Evolutionary conservation across 2,329 filamentous ascomycete species (phyloP), one percentile per base, ranked within the genome.

Genomic region (Colletotrichum endophyticum): DNA sequence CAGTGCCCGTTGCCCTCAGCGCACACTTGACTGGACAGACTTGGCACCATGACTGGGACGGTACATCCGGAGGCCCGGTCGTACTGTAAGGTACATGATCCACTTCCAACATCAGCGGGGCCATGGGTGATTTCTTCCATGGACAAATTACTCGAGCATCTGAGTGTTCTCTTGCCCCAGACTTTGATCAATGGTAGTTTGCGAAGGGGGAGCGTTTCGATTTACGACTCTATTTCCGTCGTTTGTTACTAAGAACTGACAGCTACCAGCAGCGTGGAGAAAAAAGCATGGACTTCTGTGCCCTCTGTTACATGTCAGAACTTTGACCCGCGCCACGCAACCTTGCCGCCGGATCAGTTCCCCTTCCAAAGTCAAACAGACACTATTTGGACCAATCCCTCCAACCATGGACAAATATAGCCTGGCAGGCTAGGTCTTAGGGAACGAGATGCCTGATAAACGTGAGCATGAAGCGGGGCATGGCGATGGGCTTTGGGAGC

Each of bases 221-320:
- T 30, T 27, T 59, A n/a, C 44, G 44, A 53, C 44, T 53, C 44
- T 53, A 53, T 53, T 53, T 53, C 11, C 44, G 44, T 53, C 44
- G n/a, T 53, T 53, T 53, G n/a, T 53, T 53, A 22, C n/a, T 22
- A 22, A 53, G 44, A 53, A 53, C 44, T 22, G 44, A 53, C 39
- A 49, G 9, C 19, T 49, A 49, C 39, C 39, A 49, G 39, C 39
- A 49, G 39, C 39, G 39, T 49, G 39, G 39, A 53, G 44, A 22
- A 53, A 53, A 53, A 59, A 30, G 22, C 25, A 59, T 59, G 56
- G 27, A 13, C 56, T 59, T 59, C 22, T 70, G 66, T 32, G 49
- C 56, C 68, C 12, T 62, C 16, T 62, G 59, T 75, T 75, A 75
- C 71, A 66, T 63, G 71, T 76, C 74, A 75, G 39, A 73, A 75